Conservation (phyloP, 805 yeast genomes). For the Candida namnaoensis region DNA sequence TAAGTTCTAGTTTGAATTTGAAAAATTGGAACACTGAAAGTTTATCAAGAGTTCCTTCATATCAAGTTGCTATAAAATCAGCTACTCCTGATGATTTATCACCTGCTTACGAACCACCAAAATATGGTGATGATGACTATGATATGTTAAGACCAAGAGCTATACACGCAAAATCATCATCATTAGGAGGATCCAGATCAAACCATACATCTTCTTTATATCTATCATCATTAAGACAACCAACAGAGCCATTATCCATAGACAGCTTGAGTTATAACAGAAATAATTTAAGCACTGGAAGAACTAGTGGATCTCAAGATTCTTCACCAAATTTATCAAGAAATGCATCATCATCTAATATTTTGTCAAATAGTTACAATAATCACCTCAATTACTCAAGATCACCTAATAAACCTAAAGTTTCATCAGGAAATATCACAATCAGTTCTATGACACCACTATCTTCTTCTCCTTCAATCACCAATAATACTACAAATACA, state of each 20-base stretch:
- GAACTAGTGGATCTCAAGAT: constrained; percentile 1
- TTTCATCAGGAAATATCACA: not conserved
- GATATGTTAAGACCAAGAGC: constrained; percentile 14
- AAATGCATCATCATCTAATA: constrained; percentile 8
- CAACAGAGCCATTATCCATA: not conserved
- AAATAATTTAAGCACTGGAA: not conserved
- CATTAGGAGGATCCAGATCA: constrained; percentile 16
- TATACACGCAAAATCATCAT: constrained; percentile 17
- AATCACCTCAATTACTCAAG: not conserved
- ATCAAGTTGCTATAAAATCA: constrained; percentile 64
- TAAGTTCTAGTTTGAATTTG: constrained; percentile 9
- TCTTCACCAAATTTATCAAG: constrained; percentile 15
- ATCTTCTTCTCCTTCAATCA: constrained; percentile 1
- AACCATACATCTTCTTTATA: constrained; percentile 13
- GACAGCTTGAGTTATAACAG: no score
- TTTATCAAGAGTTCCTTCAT: constrained; percentile 75
- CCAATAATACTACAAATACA: not conserved
- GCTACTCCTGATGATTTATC: constrained; percentile 48
- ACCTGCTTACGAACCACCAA: constrained; percentile 47
- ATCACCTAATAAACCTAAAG: constrained; percentile 6
- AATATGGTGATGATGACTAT: constrained; percentile 8
- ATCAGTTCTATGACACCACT: constrained; percentile 5
- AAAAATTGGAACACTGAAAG: constrained; percentile 33
- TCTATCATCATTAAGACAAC: constrained; percentile 11
- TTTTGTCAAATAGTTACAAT: not conserved